Base-by-base conservation (phyloP, 2,329 filamentous ascomycete genomes). In the Penicillium hordei region DNA sequence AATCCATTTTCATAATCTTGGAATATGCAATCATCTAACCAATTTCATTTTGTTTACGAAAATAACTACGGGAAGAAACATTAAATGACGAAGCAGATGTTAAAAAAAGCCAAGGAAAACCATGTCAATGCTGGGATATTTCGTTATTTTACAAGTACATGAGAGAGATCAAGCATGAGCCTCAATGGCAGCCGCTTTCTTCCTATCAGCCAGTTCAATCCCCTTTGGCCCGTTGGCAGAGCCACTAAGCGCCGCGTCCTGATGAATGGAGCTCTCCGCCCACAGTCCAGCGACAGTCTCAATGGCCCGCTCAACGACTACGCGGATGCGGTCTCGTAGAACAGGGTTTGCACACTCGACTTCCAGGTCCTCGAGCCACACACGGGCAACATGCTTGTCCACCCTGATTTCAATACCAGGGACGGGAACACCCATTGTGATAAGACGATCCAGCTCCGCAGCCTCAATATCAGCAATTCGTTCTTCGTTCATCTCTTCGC, bases 341-440 rank as follows among this genome's bases (percentile, higher is more conserved):
- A 91, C 86, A 62, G 86, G 85, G 63, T 91, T 91, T 54, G 79
- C 79, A 73, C 91, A 95, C 75, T 97, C 94, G 5, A 99, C 90
- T 66, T 96, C 91, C 44, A 97, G 76, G 65, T 90, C 86, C 80
- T 97, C 94, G 39, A 99, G 79, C 93, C 93, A 97, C 7, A 99
- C 88, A 60, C 86, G 89, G 7, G 93, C 94, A 52, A 89, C 82
- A 76, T 92, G 88, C 77, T 91, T 94, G 68, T 97, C 93, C 4
- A 97, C 89, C 68, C 84, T 87, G 75, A 99, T 91, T 60, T 89
- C 85, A 17, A 99, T 82, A 0, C 93, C 94, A 0, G 94, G 94
- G 0, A 97, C 91, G 0, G 93, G 92, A 33, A 97, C 93, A 2
- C 93, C 93, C 23, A 95, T 79, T 61, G 85, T 86, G 69, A 95